phyloP scores from a whole-genome alignment of 257 asterid species.

The Gynochthodes officinalis region DNA sequence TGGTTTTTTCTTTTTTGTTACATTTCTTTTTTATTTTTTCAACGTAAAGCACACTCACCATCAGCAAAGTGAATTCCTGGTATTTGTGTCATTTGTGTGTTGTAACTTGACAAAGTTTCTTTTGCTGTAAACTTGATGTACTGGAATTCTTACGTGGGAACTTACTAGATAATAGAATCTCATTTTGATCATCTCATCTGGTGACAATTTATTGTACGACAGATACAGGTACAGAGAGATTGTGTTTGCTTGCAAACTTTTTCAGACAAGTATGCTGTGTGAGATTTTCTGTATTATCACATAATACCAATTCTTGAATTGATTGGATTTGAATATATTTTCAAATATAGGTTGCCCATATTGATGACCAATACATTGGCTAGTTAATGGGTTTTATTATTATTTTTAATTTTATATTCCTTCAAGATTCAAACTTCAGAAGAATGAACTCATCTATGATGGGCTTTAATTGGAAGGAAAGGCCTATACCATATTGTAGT shows the following conservation, averaged over 20 bases:
- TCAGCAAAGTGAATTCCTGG: not conserved
- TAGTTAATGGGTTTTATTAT: not conserved
- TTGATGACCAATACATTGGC: not conserved
- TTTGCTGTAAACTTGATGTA: not conserved
- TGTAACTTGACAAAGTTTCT: too few species aligned
- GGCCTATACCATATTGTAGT: not conserved
- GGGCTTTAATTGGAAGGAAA: not conserved
- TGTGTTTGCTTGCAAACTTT: not conserved
- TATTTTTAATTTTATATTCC: not conserved
- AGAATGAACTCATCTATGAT: not conserved
- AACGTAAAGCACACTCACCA: not conserved
- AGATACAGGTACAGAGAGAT: not conserved
- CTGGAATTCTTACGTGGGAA: not conserved
- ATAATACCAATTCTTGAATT: not conserved
- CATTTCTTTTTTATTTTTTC: too few species aligned
- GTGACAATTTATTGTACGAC: too few species aligned
- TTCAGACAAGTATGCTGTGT: not conserved
- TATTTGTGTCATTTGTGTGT: not conserved
- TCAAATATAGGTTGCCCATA: not conserved
- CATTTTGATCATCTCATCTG: not conserved
- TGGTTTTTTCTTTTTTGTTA: not conserved
- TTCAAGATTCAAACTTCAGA: not conserved
- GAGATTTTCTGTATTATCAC: not conserved
- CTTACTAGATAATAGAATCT: not conserved
- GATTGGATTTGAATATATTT: not conserved